Percentiles rank a stretch among this genome's conserved stretches.
phyloP scores from a whole-genome alignment of 306 rosid species.

The Citrullus amarus region DNA sequence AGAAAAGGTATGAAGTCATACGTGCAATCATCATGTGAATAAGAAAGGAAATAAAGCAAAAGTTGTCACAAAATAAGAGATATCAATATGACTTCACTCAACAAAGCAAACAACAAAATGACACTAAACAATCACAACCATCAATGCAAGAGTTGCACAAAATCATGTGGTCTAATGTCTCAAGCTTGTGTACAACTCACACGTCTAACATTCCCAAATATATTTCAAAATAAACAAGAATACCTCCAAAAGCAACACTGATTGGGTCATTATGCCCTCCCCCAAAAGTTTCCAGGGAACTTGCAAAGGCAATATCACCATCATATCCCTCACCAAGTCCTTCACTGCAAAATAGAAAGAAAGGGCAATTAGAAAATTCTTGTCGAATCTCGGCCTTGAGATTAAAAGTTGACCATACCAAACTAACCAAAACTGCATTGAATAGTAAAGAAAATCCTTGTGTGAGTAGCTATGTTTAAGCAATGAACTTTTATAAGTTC shows the following conservation, averaged over 20 bases:
- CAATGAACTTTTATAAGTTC: not conserved
- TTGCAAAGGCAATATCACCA: conserved; percentile 98
- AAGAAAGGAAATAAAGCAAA: not conserved
- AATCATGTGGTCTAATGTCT: not conserved
- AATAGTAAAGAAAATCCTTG: not conserved
- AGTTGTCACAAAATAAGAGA: not conserved
- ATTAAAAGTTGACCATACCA: not conserved
- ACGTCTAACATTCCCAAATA: not conserved
- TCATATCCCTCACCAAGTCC: conserved; percentile 99
- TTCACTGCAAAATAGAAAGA: conserved; percentile 46
- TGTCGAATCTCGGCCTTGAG: not conserved
- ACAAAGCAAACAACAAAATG: not conserved
- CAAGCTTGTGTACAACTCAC: not conserved
- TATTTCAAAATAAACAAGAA: not conserved
- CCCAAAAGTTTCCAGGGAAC: conserved; percentile 90
- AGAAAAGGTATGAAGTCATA: not conserved
- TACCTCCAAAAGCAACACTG: conserved; percentile 99
- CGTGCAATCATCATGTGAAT: not conserved
- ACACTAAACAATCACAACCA: conserved; percentile 2
- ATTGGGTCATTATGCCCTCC: conserved; percentile 99
- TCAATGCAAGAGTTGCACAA: not conserved
- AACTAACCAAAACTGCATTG: not conserved
- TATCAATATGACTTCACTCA: not conserved
- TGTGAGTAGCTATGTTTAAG: not conserved
- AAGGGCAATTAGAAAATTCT: conserved; percentile 18